Evolutionary conservation across 805 yeast species (phyloP), one percentile per base, ranked within the genome.

Genomic region (Metschnikowia santaceciliae): DNA sequence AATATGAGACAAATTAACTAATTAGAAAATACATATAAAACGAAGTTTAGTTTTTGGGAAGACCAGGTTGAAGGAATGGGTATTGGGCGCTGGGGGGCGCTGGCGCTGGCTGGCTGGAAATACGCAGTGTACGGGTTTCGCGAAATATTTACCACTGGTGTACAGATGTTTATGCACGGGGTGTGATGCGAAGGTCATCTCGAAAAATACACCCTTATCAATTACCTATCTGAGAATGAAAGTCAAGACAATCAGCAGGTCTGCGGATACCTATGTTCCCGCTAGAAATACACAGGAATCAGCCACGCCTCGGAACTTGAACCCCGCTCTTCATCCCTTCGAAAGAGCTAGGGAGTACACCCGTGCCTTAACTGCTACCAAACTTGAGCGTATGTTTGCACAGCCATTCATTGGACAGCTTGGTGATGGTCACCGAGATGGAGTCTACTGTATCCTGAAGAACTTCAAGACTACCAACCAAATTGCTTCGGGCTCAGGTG

Each of bases 321-420:
- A 92, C 64, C 97, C 99, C 1, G 94, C 92, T 20, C 75, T 94
- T 44, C 99, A 94, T 71, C 99, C 97, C 0, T 92, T 94, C 63
- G 98, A 94, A 70, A 78, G 98, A 60, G 97, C 98, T 5, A 79
- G 99, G 64, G 99, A 94, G 69, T 94, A 94, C 63, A 88, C 97
- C 17, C 81, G 91, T 58, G 98, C 98, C 0, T 71, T 94, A 48
- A 92, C 89, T 50, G 98, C 99, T 26, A 91, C 98, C 14, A 94
- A 94, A 66, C 68, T 94, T 71, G 98, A 92, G 65, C 79, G 97
- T 58, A 86, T 94, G 88, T 94, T 94, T 78, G 98, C 99, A 0
- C 91, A 91, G 64, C 99, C 99, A 2, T 94, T 94, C 68, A 77
- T 95, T 19, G 97, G 96, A 0, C 98, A 94, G 65, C 71, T 94